A percentile compares a stretch with the other conserved stretches of the same genome.
Conservation (phyloP, 1,284 basidiomycete genomes). For the Sporisorium graminicola region DNA sequence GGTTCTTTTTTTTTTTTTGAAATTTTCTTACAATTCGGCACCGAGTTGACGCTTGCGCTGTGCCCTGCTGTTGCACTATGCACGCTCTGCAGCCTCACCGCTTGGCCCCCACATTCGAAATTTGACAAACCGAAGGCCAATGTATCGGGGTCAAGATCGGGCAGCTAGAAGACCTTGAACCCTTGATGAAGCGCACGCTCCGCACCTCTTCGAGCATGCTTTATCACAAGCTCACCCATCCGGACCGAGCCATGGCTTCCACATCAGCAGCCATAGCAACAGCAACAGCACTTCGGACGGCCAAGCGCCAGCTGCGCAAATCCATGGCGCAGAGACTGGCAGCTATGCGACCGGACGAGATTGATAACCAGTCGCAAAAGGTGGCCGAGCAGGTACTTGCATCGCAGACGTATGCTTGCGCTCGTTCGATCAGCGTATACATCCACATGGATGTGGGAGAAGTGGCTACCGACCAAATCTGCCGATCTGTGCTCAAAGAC, state of each 20-base stretch:
- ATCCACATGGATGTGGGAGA: slow-evolving; percentile 69
- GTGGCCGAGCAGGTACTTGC: slow-evolving; percentile 61
- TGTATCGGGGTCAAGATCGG: not conserved
- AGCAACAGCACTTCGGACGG: slow-evolving; percentile 28
- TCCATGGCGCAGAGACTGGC: slow-evolving; percentile 53
- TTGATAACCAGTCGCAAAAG: slow-evolving; percentile 28
- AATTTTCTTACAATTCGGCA: slow-evolving; percentile 28
- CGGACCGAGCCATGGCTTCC: slow-evolving; percentile 13
- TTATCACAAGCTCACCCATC: not conserved
- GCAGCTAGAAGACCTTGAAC: slow-evolving; percentile 1
- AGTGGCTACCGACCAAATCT: slow-evolving; percentile 69
- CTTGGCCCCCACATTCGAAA: not conserved
- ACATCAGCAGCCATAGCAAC: slow-evolving; percentile 18
- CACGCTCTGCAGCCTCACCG: not conserved
- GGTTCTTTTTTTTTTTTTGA: not conserved
- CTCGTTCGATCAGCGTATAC: slow-evolving; percentile 68
- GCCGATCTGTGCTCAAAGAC: slow-evolving; percentile 61
- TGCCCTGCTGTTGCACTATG: not conserved
- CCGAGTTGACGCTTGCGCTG: slow-evolving; percentile 1
- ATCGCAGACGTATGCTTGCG: slow-evolving; percentile 62
- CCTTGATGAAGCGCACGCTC: not conserved
- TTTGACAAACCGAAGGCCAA: not conserved
- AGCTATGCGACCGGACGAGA: slow-evolving; percentile 31
- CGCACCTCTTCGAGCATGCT: not conserved
- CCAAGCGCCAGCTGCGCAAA: slow-evolving; percentile 64